phyloP scores from a whole-genome alignment of 176 grass and related monocot genomes.

The Triticum aestivum region DNA sequence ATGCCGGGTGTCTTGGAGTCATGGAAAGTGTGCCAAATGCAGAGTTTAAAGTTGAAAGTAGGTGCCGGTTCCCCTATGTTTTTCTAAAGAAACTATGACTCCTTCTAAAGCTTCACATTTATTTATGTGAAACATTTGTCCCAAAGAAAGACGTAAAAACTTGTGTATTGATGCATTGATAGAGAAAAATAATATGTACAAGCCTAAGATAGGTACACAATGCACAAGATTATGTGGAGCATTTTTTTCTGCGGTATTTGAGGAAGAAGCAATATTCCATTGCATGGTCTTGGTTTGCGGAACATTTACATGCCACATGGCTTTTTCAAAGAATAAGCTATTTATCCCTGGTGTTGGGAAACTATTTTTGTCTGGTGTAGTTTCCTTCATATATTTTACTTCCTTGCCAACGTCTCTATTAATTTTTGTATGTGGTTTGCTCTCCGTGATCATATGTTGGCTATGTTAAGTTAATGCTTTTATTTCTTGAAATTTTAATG shows the following conservation, averaged over 20 bases:
- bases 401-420: conserved; percentile 19
- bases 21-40: conserved; percentile 67
- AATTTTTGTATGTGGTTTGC: background rate
- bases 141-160: background rate
- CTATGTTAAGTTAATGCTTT: background rate
- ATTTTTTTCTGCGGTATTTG: conserved; percentile 28
- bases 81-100: background rate
- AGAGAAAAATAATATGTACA: background rate
- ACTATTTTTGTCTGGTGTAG: no score
- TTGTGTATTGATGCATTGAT: background rate
- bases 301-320: conserved; percentile 91
- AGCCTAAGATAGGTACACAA: background rate
- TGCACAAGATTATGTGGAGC: background rate
- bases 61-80: conserved; percentile 10
- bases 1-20: conserved; percentile 92
- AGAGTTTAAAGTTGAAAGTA: conserved; percentile 58
- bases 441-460: conserved; percentile 11
- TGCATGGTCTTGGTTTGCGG: conserved; percentile 89
- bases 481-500: background rate
- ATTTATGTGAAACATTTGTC: background rate
- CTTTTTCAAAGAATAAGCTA: conserved; percentile 65
- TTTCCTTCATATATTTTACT: conserved; percentile 16
- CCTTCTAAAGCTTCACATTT: background rate
- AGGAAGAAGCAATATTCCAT: conserved; percentile 70
- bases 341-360: background rate